Base-by-base conservation (phyloP, 345 rosid species). In the Euphorbia pulcherrima region DNA sequence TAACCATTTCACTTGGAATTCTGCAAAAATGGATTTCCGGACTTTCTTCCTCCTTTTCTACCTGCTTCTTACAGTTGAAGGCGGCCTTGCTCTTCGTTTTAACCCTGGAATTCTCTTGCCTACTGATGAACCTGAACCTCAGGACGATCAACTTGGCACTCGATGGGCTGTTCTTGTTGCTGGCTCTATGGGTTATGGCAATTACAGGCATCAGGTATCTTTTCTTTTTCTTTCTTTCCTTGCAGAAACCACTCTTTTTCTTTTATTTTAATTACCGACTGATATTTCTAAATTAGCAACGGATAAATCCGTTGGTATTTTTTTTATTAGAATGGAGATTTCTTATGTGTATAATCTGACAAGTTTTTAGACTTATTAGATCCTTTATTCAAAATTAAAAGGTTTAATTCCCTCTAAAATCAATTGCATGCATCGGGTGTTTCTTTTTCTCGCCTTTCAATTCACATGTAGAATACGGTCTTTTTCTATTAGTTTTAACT, bases 141-240 rank as follows among this genome's bases (percentile, higher is more conserved):
- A 33, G 6, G 83, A 75, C 1, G 83, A 67, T 40, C 67, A 59
- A 51, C 20, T 65, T 8, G 97, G 99, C 70, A 87, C 89, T 0
- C 81, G 87, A 77, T 94, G 99, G 97, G 99, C 97, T 0, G 88
- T 94, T 80, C 97, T 94, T 24, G 86, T 91, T 4, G 96, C 97
- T 23, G 97, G 97, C 29, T 94, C 99, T 27, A 77, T 72, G 24
- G 96, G 97, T 24, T 94, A 72, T 75, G 95, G 90, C 18, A 94
- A 94, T 69, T 94, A 91, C 76, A 89, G 99, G 75, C 99, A 94
- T 72, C 99, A 94, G 97, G 99, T 88, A 2, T 30, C n/a, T n/a
- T n/a, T n/a, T n/a, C n/a, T n/a, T n/a, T n/a, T n/a, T n/a, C 12
- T 39, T 12, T 44, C 16, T 18, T 44, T 44, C 18, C 12, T 55